Conservation (phyloP, 164 flowering plant genomes). For the Annona squamosa region DNA sequence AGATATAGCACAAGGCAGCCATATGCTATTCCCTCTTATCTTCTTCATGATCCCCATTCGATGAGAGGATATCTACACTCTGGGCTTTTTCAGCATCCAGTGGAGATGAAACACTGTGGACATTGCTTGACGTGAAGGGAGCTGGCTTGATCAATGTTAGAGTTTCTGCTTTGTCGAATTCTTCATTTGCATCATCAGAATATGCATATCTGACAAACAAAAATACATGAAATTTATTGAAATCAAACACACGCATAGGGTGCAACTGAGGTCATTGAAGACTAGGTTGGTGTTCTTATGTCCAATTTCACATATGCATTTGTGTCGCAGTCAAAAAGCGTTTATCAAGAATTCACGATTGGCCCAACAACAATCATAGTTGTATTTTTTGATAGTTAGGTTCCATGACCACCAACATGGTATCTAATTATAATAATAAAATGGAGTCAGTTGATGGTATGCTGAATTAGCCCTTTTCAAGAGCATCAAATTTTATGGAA, state of each 20-base stretch:
- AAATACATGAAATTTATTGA: neutral
- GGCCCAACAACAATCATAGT: no score
- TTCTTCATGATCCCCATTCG: slow-evolving; percentile 49
- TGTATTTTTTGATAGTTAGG: no score
- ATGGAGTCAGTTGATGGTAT: no score
- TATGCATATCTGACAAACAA: slow-evolving; percentile 56
- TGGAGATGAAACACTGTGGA: slow-evolving; percentile 11
- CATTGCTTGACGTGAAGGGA: slow-evolving; percentile 41
- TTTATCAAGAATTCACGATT: no score
- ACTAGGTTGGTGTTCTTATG: no score
- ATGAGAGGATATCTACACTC: slow-evolving; percentile 16
- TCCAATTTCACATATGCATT: no score
- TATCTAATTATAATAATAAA: no score
- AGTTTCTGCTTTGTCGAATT: slow-evolving; percentile 57
- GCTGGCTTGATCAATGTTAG: slow-evolving; percentile 70
- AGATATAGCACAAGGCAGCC: neutral
- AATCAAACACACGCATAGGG: neutral
- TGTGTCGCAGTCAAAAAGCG: no score
- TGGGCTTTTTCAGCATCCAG: slow-evolving; percentile 30
- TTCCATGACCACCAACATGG: no score
- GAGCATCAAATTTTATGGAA: no score
- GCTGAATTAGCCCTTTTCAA: no score
- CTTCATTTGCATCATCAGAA: slow-evolving; percentile 65
- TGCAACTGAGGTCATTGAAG: no score
- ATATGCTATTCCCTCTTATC: slow-evolving; percentile 59